These are phyloP conservation scores for Inga leiocalycina DNA, from an alignment of 306 rosid species.

Conservation along the genomic window DNA sequence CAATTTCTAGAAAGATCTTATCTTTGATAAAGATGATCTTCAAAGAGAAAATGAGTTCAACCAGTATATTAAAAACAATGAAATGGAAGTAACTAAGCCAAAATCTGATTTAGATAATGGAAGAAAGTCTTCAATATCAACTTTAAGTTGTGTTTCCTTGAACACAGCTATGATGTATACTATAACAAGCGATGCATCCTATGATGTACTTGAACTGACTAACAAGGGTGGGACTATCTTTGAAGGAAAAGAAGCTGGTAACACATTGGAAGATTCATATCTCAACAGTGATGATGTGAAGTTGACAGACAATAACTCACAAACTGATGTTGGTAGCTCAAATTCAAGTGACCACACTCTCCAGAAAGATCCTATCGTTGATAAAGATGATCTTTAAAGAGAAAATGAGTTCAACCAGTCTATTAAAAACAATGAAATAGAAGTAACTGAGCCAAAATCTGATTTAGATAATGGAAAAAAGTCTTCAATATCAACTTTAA, in stretches of 20 bases:
- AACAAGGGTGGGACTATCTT: neutral
- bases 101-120: slow-evolving; percentile 32
- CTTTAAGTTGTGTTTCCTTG: slow-evolving; percentile 26
- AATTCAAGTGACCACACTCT: neutral
- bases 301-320: slow-evolving; percentile 11
- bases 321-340: slow-evolving; percentile 11
- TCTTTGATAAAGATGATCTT: slow-evolving; percentile 22
- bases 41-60: slow-evolving; percentile 15
- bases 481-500: slow-evolving; percentile 10
- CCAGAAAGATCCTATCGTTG: slow-evolving; percentile 15
- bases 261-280: slow-evolving; percentile 19
- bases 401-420: slow-evolving; percentile 26
- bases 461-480: slow-evolving; percentile 21
- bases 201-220: neutral
- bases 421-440: slow-evolving; percentile 15
- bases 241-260: slow-evolving; percentile 28
- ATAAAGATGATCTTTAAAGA: slow-evolving; percentile 17
- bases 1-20: slow-evolving; percentile 1
- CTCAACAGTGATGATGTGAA: neutral
- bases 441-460: slow-evolving; percentile 32
- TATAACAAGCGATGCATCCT: slow-evolving; percentile 29
- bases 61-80: slow-evolving; percentile 26
- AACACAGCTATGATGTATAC: neutral
- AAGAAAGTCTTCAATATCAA: slow-evolving; percentile 14
- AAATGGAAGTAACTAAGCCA: slow-evolving; percentile 14